Evolutionary conservation across 148 eudicot species (phyloP).

Genomic region (Arbutus unedo): DNA sequence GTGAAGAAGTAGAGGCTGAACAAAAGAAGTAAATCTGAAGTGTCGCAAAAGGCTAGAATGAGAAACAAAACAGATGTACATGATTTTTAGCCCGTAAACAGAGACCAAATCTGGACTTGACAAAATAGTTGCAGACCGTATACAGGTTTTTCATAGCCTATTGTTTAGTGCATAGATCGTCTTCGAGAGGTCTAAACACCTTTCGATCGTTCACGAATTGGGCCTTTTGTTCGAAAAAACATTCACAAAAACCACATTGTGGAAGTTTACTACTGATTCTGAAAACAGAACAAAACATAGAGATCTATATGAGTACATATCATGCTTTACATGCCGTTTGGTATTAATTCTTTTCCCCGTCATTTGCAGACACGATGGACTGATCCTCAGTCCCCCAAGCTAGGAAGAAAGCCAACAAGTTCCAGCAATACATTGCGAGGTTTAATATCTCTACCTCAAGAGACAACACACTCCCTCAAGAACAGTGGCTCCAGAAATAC

Average conservation of each 20-base stretch:
- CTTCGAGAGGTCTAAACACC: neutral
- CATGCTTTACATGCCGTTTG: neutral
- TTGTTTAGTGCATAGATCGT: neutral
- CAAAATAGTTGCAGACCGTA: neutral
- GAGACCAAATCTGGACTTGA: too few relatives aligned
- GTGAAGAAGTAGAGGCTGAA: too few relatives aligned
- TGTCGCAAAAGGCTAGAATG: too few relatives aligned
- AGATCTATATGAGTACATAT: neutral
- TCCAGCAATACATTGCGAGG: conserved; percentile 20
- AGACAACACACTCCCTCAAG: neutral
- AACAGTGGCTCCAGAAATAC: neutral
- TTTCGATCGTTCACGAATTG: neutral
- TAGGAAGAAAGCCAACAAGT: conserved; percentile 20
- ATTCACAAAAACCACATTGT: neutral
- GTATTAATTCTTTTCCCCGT: neutral
- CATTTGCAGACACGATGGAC: conserved; percentile 22
- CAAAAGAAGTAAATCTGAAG: too few relatives aligned
- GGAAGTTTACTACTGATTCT: neutral
- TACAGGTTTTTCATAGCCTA: neutral
- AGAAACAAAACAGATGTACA: too few relatives aligned
- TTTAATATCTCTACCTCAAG: conserved; percentile 16
- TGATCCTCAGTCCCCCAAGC: conserved; percentile 22
- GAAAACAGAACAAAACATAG: neutral
- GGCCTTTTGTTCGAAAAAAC: neutral
- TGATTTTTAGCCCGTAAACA: too few relatives aligned